Evolutionary conservation across 83 land plant genomes (phyloP).

Genomic region (Diphasiastrum complanatum): DNA sequence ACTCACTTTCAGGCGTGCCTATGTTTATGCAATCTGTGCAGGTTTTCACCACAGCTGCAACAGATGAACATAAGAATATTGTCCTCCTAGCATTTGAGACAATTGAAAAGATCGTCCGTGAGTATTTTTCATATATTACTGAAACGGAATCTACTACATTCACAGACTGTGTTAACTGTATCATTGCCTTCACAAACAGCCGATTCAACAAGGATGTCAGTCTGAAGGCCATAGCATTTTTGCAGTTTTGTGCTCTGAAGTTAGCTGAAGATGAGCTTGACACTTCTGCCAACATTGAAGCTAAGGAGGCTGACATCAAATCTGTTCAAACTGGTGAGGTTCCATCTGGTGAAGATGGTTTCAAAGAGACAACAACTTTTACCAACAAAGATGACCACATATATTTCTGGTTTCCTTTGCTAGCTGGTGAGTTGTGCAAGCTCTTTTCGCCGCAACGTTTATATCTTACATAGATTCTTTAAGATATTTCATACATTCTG

Average conservation of each 20-base stretch:
- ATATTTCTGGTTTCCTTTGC: constrained; percentile 92
- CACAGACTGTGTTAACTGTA: constrained; percentile 97
- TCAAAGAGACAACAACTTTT: constrained; percentile 41
- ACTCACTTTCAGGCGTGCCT: constrained; percentile 2
- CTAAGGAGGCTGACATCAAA: constrained; percentile 35
- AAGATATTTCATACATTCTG: too few relatives aligned
- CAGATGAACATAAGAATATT: constrained; percentile 93
- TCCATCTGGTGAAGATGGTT: constrained; percentile 34
- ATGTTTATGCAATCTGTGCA: too few relatives aligned
- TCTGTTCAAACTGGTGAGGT: constrained; percentile 23
- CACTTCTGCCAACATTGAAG: constrained; percentile 44
- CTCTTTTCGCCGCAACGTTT: too few relatives aligned
- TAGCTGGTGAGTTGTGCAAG: constrained; percentile 70
- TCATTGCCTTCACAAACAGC: constrained; percentile 95
- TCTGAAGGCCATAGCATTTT: constrained; percentile 88
- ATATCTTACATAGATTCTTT: not conserved
- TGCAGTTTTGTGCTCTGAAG: constrained; percentile 88
- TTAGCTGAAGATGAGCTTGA: constrained; percentile 96
- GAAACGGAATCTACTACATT: constrained; percentile 97
- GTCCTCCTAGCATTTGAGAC: constrained; percentile 97
- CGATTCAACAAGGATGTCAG: constrained; percentile 94
- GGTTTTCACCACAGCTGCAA: constrained; percentile 98
- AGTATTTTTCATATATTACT: constrained; percentile 95
- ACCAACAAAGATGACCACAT: constrained; percentile 83
- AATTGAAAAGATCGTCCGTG: constrained; percentile 95